Conservation (phyloP, 192 early-diverging fungal species). For the Gaertneriomyces semiglobifer region DNA sequence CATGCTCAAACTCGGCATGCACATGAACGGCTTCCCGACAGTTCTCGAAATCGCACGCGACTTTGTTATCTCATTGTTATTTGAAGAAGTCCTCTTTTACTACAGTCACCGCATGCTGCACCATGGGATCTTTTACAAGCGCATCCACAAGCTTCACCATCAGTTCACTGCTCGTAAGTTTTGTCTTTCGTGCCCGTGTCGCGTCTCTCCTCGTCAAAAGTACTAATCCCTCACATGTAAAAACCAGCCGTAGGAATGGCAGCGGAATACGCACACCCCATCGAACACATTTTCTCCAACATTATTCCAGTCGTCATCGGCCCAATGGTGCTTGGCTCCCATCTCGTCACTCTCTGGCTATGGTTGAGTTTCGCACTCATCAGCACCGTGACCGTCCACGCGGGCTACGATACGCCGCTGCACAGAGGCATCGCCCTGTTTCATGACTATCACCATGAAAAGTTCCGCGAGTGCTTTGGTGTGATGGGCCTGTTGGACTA, state of each 20-base stretch:
- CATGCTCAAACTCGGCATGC: conserved; percentile 2
- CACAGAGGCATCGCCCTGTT: conserved; percentile 82
- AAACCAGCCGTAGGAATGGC: conserved; percentile 68
- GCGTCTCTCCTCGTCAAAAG: too few relatives aligned
- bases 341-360: conserved; percentile 72
- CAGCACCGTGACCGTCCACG: conserved; percentile 86
- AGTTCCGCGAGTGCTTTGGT: conserved; percentile 38
- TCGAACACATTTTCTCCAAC: conserved; percentile 80
- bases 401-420: conserved; percentile 87
- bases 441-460: conserved; percentile 88
- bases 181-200: too few relatives aligned
- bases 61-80: conserved; percentile 69
- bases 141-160: conserved; percentile 94
- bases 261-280: conserved; percentile 87
- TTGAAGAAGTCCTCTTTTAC: conserved; percentile 92
- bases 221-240: conserved; percentile 14
- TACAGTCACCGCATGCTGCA: conserved; percentile 85
- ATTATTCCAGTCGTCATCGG: conserved; percentile 79
- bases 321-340: conserved; percentile 65
- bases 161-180: conserved; percentile 65
- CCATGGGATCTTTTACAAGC: conserved; percentile 80
- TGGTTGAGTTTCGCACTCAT: conserved; percentile 82
- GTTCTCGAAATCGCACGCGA: conserved; percentile 13
- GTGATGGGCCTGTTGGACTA: conserved; percentile 17
- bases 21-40: conserved; percentile 1